A percentile compares a stretch with the other conserved stretches of the same genome.
Conservation (phyloP, 2,329 filamentous ascomycete genomes). For the Colletotrichum phormii region DNA sequence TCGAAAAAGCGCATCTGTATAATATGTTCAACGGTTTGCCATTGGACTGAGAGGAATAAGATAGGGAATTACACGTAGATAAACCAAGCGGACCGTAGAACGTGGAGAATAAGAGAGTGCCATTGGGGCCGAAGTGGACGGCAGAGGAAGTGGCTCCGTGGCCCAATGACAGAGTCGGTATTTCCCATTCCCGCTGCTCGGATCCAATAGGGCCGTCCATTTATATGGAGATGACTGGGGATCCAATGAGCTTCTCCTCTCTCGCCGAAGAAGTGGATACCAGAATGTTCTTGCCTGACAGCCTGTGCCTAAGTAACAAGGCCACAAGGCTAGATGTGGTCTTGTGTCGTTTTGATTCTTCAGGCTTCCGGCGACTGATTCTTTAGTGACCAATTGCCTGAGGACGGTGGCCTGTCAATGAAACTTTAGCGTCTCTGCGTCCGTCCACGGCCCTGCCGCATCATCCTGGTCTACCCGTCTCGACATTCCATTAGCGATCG, state of each 20-base stretch:
- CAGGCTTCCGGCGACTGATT: constrained; percentile 3
- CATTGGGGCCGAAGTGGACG: background rate
- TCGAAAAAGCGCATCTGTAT: background rate
- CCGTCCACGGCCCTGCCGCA: background rate
- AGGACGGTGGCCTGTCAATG: constrained; percentile 12
- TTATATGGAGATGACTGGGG: background rate
- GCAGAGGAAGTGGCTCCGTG: background rate
- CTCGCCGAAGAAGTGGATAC: background rate
- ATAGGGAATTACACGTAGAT: background rate
- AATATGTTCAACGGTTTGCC: background rate
- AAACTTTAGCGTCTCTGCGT: constrained; percentile 24
- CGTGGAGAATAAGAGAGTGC: background rate
- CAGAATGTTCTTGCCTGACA: background rate
- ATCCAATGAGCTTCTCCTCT: constrained; percentile 7
- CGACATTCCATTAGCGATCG: constrained; percentile 36
- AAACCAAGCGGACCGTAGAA: background rate
- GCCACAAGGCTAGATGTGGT: constrained; percentile 15
- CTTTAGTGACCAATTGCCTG: constrained; percentile 19
- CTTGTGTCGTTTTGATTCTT: background rate
- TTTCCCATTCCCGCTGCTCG: constrained; percentile 24
- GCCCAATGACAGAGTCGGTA: constrained; percentile 29
- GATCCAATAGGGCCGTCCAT: constrained; percentile 5
- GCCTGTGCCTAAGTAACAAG: constrained; percentile 18
- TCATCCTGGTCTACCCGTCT: constrained; percentile 17
- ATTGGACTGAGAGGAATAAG: background rate